Percentiles rank a stretch among this genome's conserved stretches.
phyloP scores from a whole-genome alignment of 2,329 filamentous ascomycete genomes.

The Colletotrichum orchidophilum region DNA sequence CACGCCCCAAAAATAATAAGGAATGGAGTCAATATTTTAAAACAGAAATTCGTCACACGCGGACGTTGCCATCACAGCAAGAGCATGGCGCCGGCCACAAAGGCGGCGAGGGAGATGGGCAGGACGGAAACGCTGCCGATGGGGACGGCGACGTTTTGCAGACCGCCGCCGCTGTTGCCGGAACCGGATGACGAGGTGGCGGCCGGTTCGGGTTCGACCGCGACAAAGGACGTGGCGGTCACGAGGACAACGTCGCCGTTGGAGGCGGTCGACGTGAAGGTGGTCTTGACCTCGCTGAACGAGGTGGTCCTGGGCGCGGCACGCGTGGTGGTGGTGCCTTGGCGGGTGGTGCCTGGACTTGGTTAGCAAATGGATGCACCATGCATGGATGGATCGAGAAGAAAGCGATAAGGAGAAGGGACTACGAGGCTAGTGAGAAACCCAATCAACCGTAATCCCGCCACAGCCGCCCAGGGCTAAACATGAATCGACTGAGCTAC shows the following conservation, averaged over 20 bases:
- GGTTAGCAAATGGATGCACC: background rate
- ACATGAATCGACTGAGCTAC: conserved; percentile 20
- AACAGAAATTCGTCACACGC: conserved; percentile 8
- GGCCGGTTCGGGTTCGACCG: conserved; percentile 48
- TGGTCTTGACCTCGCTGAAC: conserved; percentile 48
- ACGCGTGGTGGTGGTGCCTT: conserved; percentile 43
- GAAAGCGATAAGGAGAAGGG: background rate
- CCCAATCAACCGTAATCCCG: background rate
- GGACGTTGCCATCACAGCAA: conserved; percentile 5
- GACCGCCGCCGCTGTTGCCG: conserved; percentile 37
- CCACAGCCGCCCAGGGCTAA: conserved; percentile 7
- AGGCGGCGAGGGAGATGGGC: conserved; percentile 38
- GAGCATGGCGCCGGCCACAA: conserved; percentile 37
- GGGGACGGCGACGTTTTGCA: conserved; percentile 49
- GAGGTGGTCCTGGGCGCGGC: conserved; percentile 43
- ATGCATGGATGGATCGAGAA: background rate
- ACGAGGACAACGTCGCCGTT: conserved; percentile 56
- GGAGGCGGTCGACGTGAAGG: conserved; percentile 55
- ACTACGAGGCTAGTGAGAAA: background rate
- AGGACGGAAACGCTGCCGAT: conserved; percentile 35
- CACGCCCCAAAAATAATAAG: conserved; percentile 5
- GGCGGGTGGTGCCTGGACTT: conserved; percentile 36
- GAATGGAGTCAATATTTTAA: conserved; percentile 23
- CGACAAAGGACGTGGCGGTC: conserved; percentile 61
- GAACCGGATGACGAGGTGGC: conserved; percentile 37